Base-by-base conservation (phyloP, 371 early-diverging fungal genomes). In the Mucor irregularis region DNA sequence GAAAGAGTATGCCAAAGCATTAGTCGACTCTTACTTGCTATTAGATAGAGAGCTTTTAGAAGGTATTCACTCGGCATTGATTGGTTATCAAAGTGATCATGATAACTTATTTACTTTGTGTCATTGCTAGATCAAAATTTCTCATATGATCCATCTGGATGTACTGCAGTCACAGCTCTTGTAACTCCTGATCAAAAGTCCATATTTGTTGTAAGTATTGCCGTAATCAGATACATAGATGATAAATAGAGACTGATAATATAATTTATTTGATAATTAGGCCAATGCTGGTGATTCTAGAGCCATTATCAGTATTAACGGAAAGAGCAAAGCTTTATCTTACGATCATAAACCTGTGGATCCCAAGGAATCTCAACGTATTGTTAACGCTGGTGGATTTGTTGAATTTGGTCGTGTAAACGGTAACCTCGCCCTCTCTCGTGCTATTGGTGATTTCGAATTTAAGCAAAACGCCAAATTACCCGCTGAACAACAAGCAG, bases 361-460 rank as follows among this genome's bases (percentile, higher is more conserved):
- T 66, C 50, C 58, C 73, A 86, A 71, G 40, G 98, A 98, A 76
- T 76, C 81, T 29, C 75, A 81, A 53, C 88, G 98, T 43, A 98
- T 98, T 67, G 70, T 68, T 49, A 82, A 82, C 14, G 96, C 93
- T 39, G 98, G 98, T 53, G 97, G 97, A 2, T 97, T 92, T 82
- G 96, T 98, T 35, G 96, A 96, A 67, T 95, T 87, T 79, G 94
- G 95, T 2, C 87, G 98, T 39, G 97, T 98, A 22, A 98, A 98
- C 73, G 98, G 98, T 82, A 96, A 94, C 68, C 81, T 97, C 42
- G 97, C 97, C 13, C 80, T 98, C 40, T 96, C 96, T 35, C 91
- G 98, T 50, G 98, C 98, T 1, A 81, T 98, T 53, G 98, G 98
- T n/a, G 98, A 98, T 67, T 96, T 95, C 71, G 96, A 97, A 72